Base-by-base conservation (phyloP, 768 basidiomycete genomes). In the Termitomyces sp. region DNA sequence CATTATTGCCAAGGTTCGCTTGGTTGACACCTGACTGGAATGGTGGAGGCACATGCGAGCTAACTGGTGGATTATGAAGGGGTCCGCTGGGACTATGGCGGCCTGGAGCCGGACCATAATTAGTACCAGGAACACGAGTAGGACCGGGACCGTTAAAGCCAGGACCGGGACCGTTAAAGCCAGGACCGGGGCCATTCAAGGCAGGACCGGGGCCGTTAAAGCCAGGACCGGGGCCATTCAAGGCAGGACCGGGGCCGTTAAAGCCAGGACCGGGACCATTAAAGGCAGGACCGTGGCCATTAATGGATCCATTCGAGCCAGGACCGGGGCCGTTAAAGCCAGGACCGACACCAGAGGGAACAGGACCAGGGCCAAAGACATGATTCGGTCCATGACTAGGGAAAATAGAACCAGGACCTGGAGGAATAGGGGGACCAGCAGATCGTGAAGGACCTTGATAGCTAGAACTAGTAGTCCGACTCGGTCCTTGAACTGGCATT, bases 1-100 rank as follows among this genome's bases (percentile, higher is more conserved):
- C 65, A 20, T 62, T 52, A 20, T 67, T 65, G 16, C 62, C 59
- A n/a, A 62, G 65, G 36, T 59, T 59, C 5, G n/a, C 51, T n/a
- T 61, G 62, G 51, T 63, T 59, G 29, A 55, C 49, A 45, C 57
- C 55, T 28, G 59, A 59, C 29, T 66, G 64, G 47, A 60, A 56
- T 16, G 63, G 63, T 29, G 66, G 64, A 53, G 63, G 63, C 46
- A 60, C 61, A 50, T 56, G 44, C 20, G 51, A 57, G 22, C 58
- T 50, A 22, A 31, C 24, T 5, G 49, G 34, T 13, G 60, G 56
- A 36, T 54, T 46, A 26, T 56, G 55, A 29, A 57, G 28, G 39
- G 48, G 60, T 34, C 57, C 57, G 12, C 52, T 56, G n/a, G 60
- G 60, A 46, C 50, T 50, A 36, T 54, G 55, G n/a, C 60, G 62